A percentile compares a stretch with the other conserved stretches of the same genome.
These are phyloP conservation scores for Cercospora brassicicola DNA, from an alignment of 2,329 filamentous ascomycete species.

Conservation along the genomic window DNA sequence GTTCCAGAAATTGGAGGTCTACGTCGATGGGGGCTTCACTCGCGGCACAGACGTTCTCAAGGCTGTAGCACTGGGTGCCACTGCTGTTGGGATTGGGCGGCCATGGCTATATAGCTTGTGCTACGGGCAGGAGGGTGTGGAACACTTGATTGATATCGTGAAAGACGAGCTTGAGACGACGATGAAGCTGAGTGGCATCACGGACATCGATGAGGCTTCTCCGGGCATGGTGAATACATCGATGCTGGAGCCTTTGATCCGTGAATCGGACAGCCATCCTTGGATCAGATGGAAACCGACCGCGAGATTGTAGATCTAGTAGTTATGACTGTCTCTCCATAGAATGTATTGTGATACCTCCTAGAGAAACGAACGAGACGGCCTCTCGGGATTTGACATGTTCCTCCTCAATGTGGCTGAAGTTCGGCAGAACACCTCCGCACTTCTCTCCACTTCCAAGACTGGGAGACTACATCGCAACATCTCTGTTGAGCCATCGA, in stretches of 20 bases:
- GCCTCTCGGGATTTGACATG: background rate
- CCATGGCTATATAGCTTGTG: slow-evolving; percentile 61
- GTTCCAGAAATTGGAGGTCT: slow-evolving; percentile 49
- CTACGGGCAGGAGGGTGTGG: slow-evolving; percentile 57
- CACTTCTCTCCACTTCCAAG: slow-evolving; percentile 1
- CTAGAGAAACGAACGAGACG: background rate
- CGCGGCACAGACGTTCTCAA: slow-evolving; percentile 55
- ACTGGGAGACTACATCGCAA: background rate
- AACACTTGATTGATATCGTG: slow-evolving; percentile 41
- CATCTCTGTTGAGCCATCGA: background rate
- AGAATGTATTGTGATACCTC: background rate
- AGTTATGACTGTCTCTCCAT: background rate
- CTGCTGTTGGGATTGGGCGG: slow-evolving; percentile 58
- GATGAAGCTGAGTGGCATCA: slow-evolving; percentile 66
- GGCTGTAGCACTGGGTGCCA: slow-evolving; percentile 56
- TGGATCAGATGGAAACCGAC: slow-evolving; percentile 30
- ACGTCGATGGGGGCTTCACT: slow-evolving; percentile 55
- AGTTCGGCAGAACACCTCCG: slow-evolving; percentile 8
- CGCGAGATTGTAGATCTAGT: slow-evolving; percentile 19
- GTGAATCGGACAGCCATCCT: slow-evolving; percentile 23
- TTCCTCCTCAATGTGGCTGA: background rate
- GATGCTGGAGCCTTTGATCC: slow-evolving; percentile 28
- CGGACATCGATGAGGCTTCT: slow-evolving; percentile 59
- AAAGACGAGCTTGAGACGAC: slow-evolving; percentile 63
- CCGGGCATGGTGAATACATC: slow-evolving; percentile 57